These are phyloP conservation scores for Neurospora sp. DNA, from an alignment of 495 filamentous ascomycete species.

Conservation along the genomic window DNA sequence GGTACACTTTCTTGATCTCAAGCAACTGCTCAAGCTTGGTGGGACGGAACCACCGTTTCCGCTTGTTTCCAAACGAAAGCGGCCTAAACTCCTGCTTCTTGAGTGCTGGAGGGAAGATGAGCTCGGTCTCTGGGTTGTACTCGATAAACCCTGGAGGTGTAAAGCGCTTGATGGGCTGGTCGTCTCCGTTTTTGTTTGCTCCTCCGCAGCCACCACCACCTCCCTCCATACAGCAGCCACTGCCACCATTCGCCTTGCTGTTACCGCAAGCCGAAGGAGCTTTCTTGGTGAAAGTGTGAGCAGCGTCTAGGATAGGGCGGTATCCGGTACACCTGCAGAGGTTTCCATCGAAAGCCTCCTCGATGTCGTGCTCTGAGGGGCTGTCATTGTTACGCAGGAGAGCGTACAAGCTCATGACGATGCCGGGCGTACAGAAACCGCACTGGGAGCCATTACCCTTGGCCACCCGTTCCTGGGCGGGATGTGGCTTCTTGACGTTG, in stretches of 20 bases:
- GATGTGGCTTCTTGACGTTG: conserved; percentile 76
- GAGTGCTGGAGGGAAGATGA: conserved; percentile 85
- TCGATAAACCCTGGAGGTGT: conserved; percentile 82
- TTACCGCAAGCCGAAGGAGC: conserved; percentile 42
- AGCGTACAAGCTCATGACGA: conserved; percentile 91
- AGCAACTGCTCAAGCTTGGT: conserved; percentile 79
- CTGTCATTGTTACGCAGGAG: conserved; percentile 63
- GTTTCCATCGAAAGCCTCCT: conserved; percentile 92
- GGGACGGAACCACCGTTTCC: conserved; percentile 88
- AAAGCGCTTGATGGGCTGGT: conserved; percentile 55
- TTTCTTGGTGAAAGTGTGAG: conserved; percentile 54
- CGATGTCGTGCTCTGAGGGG: conserved; percentile 64
- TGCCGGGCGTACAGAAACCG: conserved; percentile 91
- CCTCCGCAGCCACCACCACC: conserved; percentile 49
- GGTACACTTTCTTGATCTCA: conserved; percentile 79
- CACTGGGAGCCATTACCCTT: conserved; percentile 60
- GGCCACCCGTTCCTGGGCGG: conserved; percentile 84
- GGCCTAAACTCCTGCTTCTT: conserved; percentile 74
- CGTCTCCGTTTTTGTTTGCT: conserved; percentile 32
- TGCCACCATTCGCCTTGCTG: conserved; percentile 48
- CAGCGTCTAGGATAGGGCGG: conserved; percentile 86
- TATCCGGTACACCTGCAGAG: conserved; percentile 95
- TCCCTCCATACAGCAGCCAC: conserved; percentile 61
- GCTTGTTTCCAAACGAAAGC: conserved; percentile 85
- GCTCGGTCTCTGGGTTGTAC: conserved; percentile 83